phyloP scores from a whole-genome alignment of 352 stramenopile species.

The Phytophthora quininea region DNA sequence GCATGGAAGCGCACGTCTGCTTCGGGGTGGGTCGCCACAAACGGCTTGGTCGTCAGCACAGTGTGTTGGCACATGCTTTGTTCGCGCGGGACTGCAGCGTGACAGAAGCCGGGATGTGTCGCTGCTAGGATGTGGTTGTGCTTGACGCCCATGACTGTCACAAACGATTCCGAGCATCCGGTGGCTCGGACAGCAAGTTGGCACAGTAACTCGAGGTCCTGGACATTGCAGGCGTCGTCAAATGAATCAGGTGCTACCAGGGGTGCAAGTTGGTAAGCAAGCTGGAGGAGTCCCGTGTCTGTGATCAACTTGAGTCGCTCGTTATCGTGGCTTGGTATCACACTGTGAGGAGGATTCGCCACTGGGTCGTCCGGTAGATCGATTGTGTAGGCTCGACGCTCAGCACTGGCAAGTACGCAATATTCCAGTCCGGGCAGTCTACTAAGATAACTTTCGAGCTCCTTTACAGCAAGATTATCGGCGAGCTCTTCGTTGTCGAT shows the following conservation, averaged over 20 bases:
- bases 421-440: slow-evolving; percentile 24
- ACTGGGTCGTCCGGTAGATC: slow-evolving; percentile 27
- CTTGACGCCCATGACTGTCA: slow-evolving; percentile 39
- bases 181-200: slow-evolving; percentile 34
- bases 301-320: slow-evolving; percentile 22
- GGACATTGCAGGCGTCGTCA: slow-evolving; percentile 25
- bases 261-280: slow-evolving; percentile 36
- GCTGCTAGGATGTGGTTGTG: slow-evolving; percentile 40
- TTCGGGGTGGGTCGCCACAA: slow-evolving; percentile 34
- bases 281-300: slow-evolving; percentile 36
- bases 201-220: slow-evolving; percentile 36
- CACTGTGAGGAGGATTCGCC: slow-evolving; percentile 25
- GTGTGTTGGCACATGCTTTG: slow-evolving; percentile 49
- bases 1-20: slow-evolving; percentile 48
- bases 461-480: slow-evolving; percentile 6
- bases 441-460: slow-evolving; percentile 16
- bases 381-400: slow-evolving; percentile 43
- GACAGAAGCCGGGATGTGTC: slow-evolving; percentile 25
- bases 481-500: slow-evolving; percentile 3
- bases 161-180: slow-evolving; percentile 28
- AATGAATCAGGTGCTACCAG: slow-evolving; percentile 17
- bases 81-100: slow-evolving; percentile 30
- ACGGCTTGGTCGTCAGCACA: slow-evolving; percentile 34
- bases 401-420: slow-evolving; percentile 42
- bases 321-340: slow-evolving; percentile 38